A percentile compares a stretch with the other conserved stretches of the same genome.
Evolutionary conservation across 768 basidiomycete genomes (phyloP).

Genomic region (Asterophora lycoperdoides): DNA sequence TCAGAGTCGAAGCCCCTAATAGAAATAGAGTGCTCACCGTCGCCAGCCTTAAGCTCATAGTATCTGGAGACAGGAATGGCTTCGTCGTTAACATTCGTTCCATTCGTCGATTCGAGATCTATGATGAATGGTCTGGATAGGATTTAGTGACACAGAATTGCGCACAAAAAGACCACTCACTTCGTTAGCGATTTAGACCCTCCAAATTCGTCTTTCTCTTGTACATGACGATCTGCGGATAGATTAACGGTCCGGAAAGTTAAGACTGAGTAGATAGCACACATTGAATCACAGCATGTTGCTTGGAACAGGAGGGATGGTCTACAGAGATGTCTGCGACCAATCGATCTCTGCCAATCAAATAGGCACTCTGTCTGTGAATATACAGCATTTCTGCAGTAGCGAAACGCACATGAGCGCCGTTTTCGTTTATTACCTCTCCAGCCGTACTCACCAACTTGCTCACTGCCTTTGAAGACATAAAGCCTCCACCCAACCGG

Average conservation of each 20-base stretch:
- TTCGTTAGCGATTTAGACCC: conserved; percentile 74
- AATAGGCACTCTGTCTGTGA: conserved; percentile 89
- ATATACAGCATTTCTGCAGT: conserved; percentile 83
- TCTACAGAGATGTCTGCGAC: conserved; percentile 87
- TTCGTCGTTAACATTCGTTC: conserved; percentile 87
- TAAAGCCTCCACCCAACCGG: conserved; percentile 88
- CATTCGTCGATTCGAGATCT: conserved; percentile 97
- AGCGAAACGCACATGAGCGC: background rate
- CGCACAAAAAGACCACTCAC: conserved; percentile 41
- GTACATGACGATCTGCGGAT: conserved; percentile 69
- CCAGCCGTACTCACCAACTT: conserved; percentile 63
- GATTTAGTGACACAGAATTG: background rate
- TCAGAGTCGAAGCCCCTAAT: background rate
- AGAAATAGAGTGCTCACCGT: conserved; percentile 49
- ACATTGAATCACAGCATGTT: conserved; percentile 97
- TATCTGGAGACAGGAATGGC: conserved; percentile 81
- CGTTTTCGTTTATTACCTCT: background rate
- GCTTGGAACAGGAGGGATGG: conserved; percentile 97
- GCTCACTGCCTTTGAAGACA: conserved; percentile 94
- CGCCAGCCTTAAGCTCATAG: conserved; percentile 75
- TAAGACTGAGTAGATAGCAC: conserved; percentile 21
- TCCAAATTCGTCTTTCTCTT: conserved; percentile 86
- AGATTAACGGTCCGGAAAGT: conserved; percentile 6
- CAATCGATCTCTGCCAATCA: conserved; percentile 84
- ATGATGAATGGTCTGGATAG: conserved; percentile 84